A percentile compares a stretch with the other conserved stretches of the same genome.
These are phyloP conservation scores for Cyclotella choctawhatcheeana DNA, from an alignment of 108 stramenopile species.

Conservation along the genomic window DNA sequence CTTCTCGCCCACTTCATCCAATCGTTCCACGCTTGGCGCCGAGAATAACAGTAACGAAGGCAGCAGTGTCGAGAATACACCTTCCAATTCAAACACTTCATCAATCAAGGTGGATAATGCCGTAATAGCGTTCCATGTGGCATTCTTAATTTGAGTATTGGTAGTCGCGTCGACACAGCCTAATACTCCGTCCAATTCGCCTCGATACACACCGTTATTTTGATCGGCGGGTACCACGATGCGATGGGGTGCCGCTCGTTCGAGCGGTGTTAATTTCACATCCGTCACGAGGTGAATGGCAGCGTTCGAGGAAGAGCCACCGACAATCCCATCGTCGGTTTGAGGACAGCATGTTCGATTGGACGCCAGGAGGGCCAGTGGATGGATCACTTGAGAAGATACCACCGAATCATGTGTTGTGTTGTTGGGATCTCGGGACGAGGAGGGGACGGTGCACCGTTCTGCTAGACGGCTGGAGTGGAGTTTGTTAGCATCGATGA, in stretches of 20 bases:
- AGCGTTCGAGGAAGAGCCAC: slow-evolving; percentile 39
- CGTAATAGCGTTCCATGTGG: slow-evolving; percentile 53
- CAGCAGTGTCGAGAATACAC: slow-evolving; percentile 21
- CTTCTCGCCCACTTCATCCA: slow-evolving; percentile 39
- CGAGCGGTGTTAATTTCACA: slow-evolving; percentile 38
- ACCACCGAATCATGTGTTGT: no score
- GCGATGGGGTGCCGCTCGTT: slow-evolving; percentile 44
- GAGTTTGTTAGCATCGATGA: background rate
- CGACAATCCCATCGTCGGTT: slow-evolving; percentile 42
- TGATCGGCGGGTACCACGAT: slow-evolving; percentile 43
- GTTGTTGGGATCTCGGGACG: slow-evolving; percentile 18
- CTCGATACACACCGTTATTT: slow-evolving; percentile 21
- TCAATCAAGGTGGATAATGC: slow-evolving; percentile 57
- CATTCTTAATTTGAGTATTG: background rate
- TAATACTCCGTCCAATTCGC: slow-evolving; percentile 33
- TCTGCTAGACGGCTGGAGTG: slow-evolving; percentile 22
- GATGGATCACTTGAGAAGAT: background rate
- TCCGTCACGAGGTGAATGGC: slow-evolving; percentile 39
- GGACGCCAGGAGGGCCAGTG: background rate
- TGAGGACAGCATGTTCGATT: slow-evolving; percentile 15
- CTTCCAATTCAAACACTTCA: slow-evolving; percentile 51
- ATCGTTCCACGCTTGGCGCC: slow-evolving; percentile 17
- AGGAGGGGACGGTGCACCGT: slow-evolving; percentile 17
- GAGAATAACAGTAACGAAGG: slow-evolving; percentile 44
- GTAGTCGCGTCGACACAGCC: no score